Evolutionary conservation across 495 filamentous ascomycete genomes (phyloP).

Genomic region (Pyrenula massariospora): DNA sequence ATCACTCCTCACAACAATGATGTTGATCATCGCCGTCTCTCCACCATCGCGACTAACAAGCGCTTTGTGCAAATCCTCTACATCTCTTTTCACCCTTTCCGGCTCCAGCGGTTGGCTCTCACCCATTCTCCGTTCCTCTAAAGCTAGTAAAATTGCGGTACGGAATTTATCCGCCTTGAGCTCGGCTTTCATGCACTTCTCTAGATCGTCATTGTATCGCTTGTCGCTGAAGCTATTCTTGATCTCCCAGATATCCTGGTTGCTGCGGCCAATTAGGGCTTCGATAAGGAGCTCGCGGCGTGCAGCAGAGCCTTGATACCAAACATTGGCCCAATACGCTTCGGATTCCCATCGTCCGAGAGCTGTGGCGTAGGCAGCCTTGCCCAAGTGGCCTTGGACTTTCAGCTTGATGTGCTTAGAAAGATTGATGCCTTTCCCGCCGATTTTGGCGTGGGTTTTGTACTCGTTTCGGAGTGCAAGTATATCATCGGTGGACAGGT

Average conservation of each 20-base stretch:
- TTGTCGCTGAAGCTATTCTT: slow-evolving; percentile 89
- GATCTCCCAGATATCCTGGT: slow-evolving; percentile 77
- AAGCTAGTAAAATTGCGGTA: slow-evolving; percentile 69
- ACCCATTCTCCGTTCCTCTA: slow-evolving; percentile 74
- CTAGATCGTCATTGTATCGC: slow-evolving; percentile 74
- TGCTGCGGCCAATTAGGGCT: slow-evolving; percentile 76
- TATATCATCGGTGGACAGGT: slow-evolving; percentile 73
- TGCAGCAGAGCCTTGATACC: slow-evolving; percentile 83
- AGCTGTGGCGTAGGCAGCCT: slow-evolving; percentile 80
- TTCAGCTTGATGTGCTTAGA: slow-evolving; percentile 86
- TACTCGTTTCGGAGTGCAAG: slow-evolving; percentile 76
- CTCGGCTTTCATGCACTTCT: slow-evolving; percentile 80
- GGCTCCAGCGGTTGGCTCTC: slow-evolving; percentile 49
- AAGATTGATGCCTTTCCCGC: slow-evolving; percentile 79
- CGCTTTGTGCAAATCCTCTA: slow-evolving; percentile 56
- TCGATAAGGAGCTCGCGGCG: slow-evolving; percentile 86
- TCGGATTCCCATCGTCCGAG: slow-evolving; percentile 88
- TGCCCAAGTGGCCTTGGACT: slow-evolving; percentile 71
- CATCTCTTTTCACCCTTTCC: slow-evolving; percentile 56
- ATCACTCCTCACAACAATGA: slow-evolving; percentile 72
- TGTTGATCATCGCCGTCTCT: slow-evolving; percentile 80
- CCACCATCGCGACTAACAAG: slow-evolving; percentile 67
- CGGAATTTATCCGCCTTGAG: slow-evolving; percentile 93
- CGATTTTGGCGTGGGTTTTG: slow-evolving; percentile 74
- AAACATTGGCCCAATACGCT: slow-evolving; percentile 97